Base-by-base conservation (phyloP, 345 rosid species). In the Salix purpurea region DNA sequence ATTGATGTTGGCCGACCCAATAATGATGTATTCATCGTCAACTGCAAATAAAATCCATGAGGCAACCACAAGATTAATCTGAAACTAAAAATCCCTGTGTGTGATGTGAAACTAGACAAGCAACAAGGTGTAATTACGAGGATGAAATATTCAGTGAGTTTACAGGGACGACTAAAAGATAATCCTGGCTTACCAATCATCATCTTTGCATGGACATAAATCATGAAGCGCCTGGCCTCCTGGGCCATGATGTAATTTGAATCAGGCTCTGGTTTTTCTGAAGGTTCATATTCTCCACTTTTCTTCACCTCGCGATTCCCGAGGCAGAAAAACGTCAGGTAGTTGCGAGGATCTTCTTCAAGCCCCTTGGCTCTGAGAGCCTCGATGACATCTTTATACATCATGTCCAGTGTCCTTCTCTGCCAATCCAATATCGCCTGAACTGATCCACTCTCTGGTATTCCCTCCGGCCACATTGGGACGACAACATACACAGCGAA, bases 401-500 rank as follows among this genome's bases (percentile, higher is more conserved):
- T 96, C 97, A 93, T 91, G 75, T 92, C 98, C 99, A 96, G 77
- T 16, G 97, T 96, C 79, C 98, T 91, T 79, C 56, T 91, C 88
- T 96, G 99, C 98, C 98, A 96, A 75, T 96, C 97, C 76, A 96
- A 79, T 83, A 96, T 96, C 56, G 98, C 99, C 84, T 91, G 99
- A 26, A 93, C 99, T 5, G 97, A 89, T 72, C 85, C 97, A 77
- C 94, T 87, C 87, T 93, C 99, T 16, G 99, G 99, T 37, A 88
- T 74, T 30, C 99, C 99, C 90, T 96, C 99, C 4, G 99, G 99
- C 98, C 99, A 96, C 99, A 96, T 92, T 6, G 99, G 99, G 67
- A 96, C 90, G 61, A 96, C 96, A 12, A 90, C 87, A 77, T 91
- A 96, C 58, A 96, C 99, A 13, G 84, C 85, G 83, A 96, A 96